Evolutionary conservation across 495 filamentous ascomycete species (phyloP), one percentile per base, ranked within the genome.

Genomic region (Penicillium daleae): DNA sequence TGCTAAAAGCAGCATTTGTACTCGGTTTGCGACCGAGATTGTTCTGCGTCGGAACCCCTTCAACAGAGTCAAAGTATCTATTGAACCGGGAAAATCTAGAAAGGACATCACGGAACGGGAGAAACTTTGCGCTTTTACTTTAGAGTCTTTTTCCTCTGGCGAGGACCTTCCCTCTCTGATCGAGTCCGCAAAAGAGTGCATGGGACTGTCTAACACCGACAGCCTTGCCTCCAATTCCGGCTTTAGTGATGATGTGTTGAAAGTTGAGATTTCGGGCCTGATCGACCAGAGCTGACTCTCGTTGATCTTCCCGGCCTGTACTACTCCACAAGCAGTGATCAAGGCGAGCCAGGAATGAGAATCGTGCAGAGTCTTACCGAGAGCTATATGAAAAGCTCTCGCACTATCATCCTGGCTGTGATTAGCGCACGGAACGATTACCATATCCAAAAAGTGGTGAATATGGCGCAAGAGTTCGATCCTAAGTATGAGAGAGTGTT

Each of bases 261-360:
- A 83, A 48, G 74, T 93, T 44, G 84, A 89, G 56, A 86, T 92
- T 7, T 72, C 66, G 0, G 85, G 84, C 0, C 89, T 0, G 72
- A 78, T 26, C 67, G 82, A 17, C 84, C 85, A 1, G 84, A 90
- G n/a, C 71, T 92, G 9, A 89, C 84, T 0, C 64, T 91, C 0
- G 86, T 92, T 4, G 88, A 91, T 62, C 77, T 91, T 15, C 88
- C 89, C 0, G 87, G 87, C 0, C 72, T 91, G 5, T 85, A 83
- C 56, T 76, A 82, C 29, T 72, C 81, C 0, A 75, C 65, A 0
- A 84, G 76, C 5, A 77, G 74, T 7, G 61, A 73, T 0, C 73
- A 74, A 54, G 57, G 46, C 0, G 48, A 27, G 2, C 24, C 66
- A 21, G 75, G 74, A 0, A 80, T 82, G 1, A 53, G 68, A 1